These are phyloP conservation scores for Cladosporium sp. DNA, from an alignment of 2,329 filamentous ascomycete genomes.

Conservation along the genomic window DNA sequence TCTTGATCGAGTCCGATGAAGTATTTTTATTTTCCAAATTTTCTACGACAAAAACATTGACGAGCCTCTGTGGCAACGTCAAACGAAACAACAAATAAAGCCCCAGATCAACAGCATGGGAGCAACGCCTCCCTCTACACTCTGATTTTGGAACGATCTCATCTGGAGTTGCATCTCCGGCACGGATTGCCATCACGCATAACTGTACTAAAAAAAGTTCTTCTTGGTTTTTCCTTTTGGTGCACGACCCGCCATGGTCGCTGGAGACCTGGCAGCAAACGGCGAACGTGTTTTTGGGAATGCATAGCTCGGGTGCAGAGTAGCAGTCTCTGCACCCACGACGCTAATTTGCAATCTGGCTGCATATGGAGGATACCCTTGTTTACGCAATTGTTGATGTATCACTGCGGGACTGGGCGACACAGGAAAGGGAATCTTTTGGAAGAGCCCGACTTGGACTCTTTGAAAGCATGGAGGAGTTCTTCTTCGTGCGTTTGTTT, in stretches of 20 bases:
- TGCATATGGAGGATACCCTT: constrained; percentile 8
- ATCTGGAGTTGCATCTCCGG: not conserved
- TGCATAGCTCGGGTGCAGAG: not conserved
- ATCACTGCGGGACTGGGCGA: not conserved
- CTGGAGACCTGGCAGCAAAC: not conserved
- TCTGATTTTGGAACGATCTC: not conserved
- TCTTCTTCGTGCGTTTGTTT: not conserved
- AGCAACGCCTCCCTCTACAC: constrained; percentile 6
- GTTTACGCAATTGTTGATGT: constrained; percentile 6
- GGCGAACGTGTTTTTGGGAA: not conserved
- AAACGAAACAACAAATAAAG: not conserved
- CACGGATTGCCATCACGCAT: constrained; percentile 3
- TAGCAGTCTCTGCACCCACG: constrained; percentile 1
- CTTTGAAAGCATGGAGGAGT: constrained; percentile 1
- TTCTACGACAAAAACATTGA: not conserved
- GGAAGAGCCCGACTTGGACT: not conserved
- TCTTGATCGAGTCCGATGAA: not conserved
- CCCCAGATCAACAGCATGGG: constrained; percentile 8
- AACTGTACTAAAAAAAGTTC: constrained; percentile 4
- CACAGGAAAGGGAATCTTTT: not conserved
- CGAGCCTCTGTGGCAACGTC: not conserved
- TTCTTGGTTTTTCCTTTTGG: not conserved
- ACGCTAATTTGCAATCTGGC: not conserved
- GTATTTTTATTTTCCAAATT: not conserved
- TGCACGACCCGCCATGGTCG: not conserved